Evolutionary conservation across 768 basidiomycete species (phyloP), one percentile per base, ranked within the genome.

Genomic region (Lactarius quietus): DNA sequence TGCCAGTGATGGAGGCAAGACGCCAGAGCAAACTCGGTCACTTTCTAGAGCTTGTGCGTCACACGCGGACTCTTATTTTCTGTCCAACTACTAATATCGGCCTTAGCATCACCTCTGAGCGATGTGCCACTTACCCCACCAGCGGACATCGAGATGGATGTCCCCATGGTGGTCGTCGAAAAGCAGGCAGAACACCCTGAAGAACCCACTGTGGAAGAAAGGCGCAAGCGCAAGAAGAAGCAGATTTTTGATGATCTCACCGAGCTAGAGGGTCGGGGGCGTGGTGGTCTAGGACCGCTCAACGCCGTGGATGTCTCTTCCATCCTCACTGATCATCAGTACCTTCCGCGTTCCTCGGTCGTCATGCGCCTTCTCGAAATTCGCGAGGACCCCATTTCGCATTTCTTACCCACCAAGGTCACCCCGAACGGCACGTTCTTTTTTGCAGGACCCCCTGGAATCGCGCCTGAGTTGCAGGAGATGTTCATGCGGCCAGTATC

Each of bases 231-330:
- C 39, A 86, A 84, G 72, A 92, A 88, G 81, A 95, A 90, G 76
- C 89, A 92, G 69, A 92, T 95, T 53, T 90, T 96, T 62, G 95
- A 98, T 74, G 83, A 85, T n/a, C 84, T 93, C 52, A 95, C 90
- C 8, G 95, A 98, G 75, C 83, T 95, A 52, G 81, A 83, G 51
- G 86, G 86, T 3, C 83, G 86, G n/a, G 80, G 82, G 33, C 77
- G 77, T 33, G 80, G 77, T 59, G 80, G 79, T 28, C 74, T 86
- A 28, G 84, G 83, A 28, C 81, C 81, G 35, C 84, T 83, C 48
- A 80, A 86, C 48, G 79, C 76, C 28, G 74, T 78, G 65, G 83
- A 84, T 63, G 84, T 89, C 61, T 87, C 85, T 61, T 83, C 82
- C 62, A 94, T 95, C 68, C 78, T 92, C 58, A 86, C 87, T 14